Conservation (phyloP, 2,329 filamentous ascomycete species). For the Fusarium mundagurra region DNA sequence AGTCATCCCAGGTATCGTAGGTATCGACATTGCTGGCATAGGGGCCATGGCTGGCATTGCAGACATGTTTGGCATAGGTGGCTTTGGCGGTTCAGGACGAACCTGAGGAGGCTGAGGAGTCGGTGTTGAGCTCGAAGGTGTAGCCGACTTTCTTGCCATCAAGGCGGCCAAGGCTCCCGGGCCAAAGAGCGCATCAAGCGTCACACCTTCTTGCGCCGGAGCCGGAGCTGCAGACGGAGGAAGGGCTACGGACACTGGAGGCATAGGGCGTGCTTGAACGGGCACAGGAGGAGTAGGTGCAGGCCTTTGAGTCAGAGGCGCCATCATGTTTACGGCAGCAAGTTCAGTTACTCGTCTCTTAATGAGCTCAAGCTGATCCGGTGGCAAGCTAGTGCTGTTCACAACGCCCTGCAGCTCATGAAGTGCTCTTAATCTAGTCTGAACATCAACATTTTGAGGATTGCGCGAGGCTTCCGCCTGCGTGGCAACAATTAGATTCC, state of each 20-base stretch:
- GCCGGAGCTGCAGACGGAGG: conserved; percentile 46
- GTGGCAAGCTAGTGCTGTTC: conserved; percentile 79
- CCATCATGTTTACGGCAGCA: conserved; percentile 69
- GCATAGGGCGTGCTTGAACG: conserved; percentile 46
- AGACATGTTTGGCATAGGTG: conserved; percentile 9
- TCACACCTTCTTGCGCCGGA: conserved; percentile 51
- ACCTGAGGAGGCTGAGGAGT: conserved; percentile 48
- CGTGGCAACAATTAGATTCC: conserved; percentile 77
- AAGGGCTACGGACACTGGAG: conserved; percentile 49
- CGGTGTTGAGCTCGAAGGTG: conserved; percentile 59
- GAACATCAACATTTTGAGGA: conserved; percentile 78
- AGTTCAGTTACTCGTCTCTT: conserved; percentile 86
- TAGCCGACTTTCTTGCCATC: conserved; percentile 63
- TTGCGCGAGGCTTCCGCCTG: conserved; percentile 79
- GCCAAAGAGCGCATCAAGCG: conserved; percentile 68
- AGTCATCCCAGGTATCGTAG: conserved; percentile 53
- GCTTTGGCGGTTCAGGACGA: conserved; percentile 18
- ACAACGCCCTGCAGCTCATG: conserved; percentile 81
- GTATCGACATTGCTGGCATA: conserved; percentile 52
- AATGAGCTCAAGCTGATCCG: conserved; percentile 84
- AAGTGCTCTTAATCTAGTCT: conserved; percentile 84
- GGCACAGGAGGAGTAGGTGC: conserved; percentile 50
- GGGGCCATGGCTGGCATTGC: conserved; percentile 45
- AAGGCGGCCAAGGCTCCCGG: conserved; percentile 68
- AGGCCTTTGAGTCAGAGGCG: conserved; percentile 55